phyloP scores from a whole-genome alignment of 306 rosid species.

The Corylus americana region DNA sequence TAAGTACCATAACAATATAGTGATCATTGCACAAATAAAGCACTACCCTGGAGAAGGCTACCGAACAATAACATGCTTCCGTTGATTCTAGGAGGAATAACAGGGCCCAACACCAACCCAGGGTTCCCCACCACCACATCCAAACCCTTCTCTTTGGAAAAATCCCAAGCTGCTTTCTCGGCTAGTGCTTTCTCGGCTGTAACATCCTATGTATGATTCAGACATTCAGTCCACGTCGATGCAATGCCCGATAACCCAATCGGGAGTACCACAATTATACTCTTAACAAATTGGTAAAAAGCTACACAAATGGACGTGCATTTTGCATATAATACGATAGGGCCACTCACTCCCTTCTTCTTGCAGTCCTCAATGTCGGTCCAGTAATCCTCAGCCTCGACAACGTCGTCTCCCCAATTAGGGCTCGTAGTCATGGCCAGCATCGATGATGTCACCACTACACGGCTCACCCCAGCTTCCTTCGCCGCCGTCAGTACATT shows the following conservation, averaged over 20 bases:
- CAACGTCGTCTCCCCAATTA: slow-evolving; percentile 57
- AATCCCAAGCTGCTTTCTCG: slow-evolving; percentile 90
- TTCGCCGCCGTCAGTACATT: slow-evolving; percentile 78
- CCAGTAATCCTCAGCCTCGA: slow-evolving; percentile 76
- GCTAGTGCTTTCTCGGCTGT: slow-evolving; percentile 65
- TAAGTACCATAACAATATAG: no score
- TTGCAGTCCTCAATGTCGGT: slow-evolving; percentile 78
- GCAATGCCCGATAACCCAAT: no score
- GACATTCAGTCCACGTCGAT: no score
- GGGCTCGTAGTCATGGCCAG: slow-evolving; percentile 76
- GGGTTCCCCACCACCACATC: slow-evolving; percentile 94
- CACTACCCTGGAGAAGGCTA: slow-evolving; percentile 70
- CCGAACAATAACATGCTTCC: slow-evolving; percentile 81
- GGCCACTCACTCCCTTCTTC: slow-evolving; percentile 53
- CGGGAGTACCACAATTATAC: no score
- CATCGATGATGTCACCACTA: slow-evolving; percentile 78
- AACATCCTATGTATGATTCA: no score
- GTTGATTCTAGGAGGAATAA: slow-evolving; percentile 72
- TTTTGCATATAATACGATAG: neutral
- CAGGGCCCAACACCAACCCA: slow-evolving; percentile 84
- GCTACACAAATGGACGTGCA: neutral
- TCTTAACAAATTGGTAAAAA: no score
- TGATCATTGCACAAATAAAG: neutral
- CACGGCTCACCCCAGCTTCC: slow-evolving; percentile 76
- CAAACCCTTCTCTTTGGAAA: slow-evolving; percentile 70